Conservation (phyloP, 208 protist genomes). For the Herpetomonas samuelpessoai region DNA sequence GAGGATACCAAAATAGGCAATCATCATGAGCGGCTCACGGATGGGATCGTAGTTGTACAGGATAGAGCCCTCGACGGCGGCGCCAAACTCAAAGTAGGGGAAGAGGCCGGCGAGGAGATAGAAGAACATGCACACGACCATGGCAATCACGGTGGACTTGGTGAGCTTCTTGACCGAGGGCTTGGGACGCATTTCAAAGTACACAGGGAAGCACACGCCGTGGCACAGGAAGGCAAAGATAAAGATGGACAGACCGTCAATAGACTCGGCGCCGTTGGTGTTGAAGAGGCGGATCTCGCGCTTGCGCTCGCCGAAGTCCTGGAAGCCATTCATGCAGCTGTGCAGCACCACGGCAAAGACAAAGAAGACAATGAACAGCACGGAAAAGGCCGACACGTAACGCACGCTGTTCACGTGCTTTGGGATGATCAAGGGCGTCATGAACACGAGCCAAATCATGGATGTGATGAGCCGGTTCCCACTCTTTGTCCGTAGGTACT, state of each 20-base stretch:
- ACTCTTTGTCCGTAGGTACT: slow-evolving; percentile 31
- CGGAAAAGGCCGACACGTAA: slow-evolving; percentile 66
- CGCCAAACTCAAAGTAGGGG: slow-evolving; percentile 79
- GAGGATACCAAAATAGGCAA: slow-evolving; percentile 67
- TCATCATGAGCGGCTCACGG: slow-evolving; percentile 54
- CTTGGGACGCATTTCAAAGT: slow-evolving; percentile 42
- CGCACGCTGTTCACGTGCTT: slow-evolving; percentile 77
- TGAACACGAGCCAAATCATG: slow-evolving; percentile 46
- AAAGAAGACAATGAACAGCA: slow-evolving; percentile 74
- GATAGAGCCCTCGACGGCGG: slow-evolving; percentile 32
- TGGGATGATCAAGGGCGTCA: slow-evolving; percentile 70
- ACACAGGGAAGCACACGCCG: slow-evolving; percentile 49
- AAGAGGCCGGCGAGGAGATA: slow-evolving; percentile 72
- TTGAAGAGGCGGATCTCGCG: slow-evolving; percentile 34
- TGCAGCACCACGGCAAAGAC: slow-evolving; percentile 59
- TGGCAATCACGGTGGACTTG: slow-evolving; percentile 30
- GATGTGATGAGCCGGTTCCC: slow-evolving; percentile 43
- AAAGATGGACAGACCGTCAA: slow-evolving; percentile 67
- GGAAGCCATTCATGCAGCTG: slow-evolving; percentile 31
- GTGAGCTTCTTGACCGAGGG: slow-evolving; percentile 51
- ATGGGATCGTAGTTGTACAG: slow-evolving; percentile 61
- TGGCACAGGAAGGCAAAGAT: slow-evolving; percentile 79
- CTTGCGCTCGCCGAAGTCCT: slow-evolving; percentile 31
- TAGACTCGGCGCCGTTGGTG: slow-evolving; percentile 42
- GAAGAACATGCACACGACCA: slow-evolving; percentile 57